Evolutionary conservation across 1,284 basidiomycete genomes (phyloP).

Genomic region (Ceratobasidium papillatum): DNA sequence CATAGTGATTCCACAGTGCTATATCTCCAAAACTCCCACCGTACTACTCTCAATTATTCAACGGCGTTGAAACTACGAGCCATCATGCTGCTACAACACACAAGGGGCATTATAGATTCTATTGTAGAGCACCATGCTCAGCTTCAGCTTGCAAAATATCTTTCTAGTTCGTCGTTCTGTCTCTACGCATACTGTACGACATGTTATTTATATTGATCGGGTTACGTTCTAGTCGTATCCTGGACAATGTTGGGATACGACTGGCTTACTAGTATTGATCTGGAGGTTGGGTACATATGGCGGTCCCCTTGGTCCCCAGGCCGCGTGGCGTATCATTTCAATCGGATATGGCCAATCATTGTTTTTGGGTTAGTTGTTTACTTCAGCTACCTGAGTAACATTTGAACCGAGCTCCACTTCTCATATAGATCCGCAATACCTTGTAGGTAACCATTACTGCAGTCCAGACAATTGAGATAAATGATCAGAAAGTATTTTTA

Average conservation of each 20-base stretch:
- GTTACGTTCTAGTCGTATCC: neutral
- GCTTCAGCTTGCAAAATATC: neutral
- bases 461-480: neutral
- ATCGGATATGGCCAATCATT: conserved; percentile 29
- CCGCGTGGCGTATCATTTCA: conserved; percentile 2
- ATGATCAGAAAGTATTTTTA: neutral
- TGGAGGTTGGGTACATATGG: conserved; percentile 9
- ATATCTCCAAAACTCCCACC: too few species aligned
- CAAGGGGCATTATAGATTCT: neutral
- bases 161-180: neutral
- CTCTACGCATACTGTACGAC: neutral
- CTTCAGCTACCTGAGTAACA: too few species aligned
- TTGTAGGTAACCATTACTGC: neutral
- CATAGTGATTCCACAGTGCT: too few species aligned
- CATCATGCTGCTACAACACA: neutral
- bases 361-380: conserved; percentile 20
- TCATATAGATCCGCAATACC: neutral
- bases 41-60: too few species aligned
- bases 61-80: too few species aligned
- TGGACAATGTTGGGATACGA: conserved; percentile 16
- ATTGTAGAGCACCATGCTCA: neutral
- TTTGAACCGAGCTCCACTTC: too few species aligned
- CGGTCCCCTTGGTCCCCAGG: conserved; percentile 7
- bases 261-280: conserved; percentile 16
- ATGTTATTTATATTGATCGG: neutral